Evolutionary conservation across 75 land plant species (phyloP), one percentile per base, ranked within the genome.

Genomic region (Pseudotsuga menziesii): DNA sequence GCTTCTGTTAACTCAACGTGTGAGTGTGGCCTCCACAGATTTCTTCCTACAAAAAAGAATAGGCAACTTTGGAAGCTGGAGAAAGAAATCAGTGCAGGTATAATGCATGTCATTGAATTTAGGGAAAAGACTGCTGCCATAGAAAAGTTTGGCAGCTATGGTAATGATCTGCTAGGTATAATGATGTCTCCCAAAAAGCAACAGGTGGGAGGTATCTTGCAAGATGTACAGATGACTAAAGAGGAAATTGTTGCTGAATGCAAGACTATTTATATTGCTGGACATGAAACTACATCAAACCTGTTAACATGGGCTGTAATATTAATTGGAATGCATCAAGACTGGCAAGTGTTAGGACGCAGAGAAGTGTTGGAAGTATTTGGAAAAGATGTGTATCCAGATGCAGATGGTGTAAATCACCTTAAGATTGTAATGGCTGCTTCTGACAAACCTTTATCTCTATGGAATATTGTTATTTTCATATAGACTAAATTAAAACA

Each of bases 241-340:
- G 81, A 86, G 25, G 86, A 88, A 27, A 76, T 92, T 36, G 77
- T 88, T 1, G 85, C 80, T 15, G 84, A 89, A 22, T 89, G 88
- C 82, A 81, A 81, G 75, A 61, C 80, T 0, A 86, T 92, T 76
- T 83, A 78, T 61, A 72, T 87, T 25, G 87, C 83, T 9, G 91
- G 92, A 12, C 85, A 88, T 23, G 88, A 88, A 75, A 90, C 89
- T 0, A 78, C 80, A 6, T 3, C 84, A 52, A 71, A 23, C 9
- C 22, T 78, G 29, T 70, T 88, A 20, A 62, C 76, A 35, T 90
- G 89, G 85, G 76, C 89, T 0, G 80, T 87, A 73, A 17, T 87
- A 23, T 58, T 83, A 57, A 59, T 89, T 11, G 77, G 84, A 19
- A 63, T 54, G 79, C 77, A 90, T 60, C 87, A 76, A 14, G 66